Percentiles rank a stretch among this genome's conserved stretches.
These are phyloP conservation scores for Trichoderma sp. DNA, from an alignment of 2,329 filamentous ascomycete genomes.

Conservation along the genomic window DNA sequence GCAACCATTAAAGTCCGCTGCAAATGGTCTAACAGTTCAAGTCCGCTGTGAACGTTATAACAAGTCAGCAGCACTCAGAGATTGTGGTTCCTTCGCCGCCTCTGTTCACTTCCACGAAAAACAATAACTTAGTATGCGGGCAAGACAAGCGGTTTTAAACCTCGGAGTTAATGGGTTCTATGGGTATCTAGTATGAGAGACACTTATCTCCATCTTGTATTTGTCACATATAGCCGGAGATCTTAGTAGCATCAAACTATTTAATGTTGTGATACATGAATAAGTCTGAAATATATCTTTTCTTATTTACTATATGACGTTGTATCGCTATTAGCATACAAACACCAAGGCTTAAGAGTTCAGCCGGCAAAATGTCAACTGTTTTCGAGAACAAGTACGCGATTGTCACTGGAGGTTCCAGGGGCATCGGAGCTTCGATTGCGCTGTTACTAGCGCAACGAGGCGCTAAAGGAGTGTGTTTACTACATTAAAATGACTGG, in stretches of 20 bases:
- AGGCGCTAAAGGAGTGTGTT: slow-evolving; percentile 16
- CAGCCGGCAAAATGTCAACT: neutral
- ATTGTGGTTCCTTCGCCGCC: neutral
- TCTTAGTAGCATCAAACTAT: neutral
- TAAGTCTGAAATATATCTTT: neutral
- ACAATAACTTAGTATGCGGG: neutral
- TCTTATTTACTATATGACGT: neutral
- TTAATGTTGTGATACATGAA: neutral
- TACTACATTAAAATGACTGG: neutral
- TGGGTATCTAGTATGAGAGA: too few relatives aligned
- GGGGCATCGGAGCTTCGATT: slow-evolving; percentile 24
- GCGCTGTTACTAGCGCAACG: slow-evolving; percentile 11
- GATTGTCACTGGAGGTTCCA: slow-evolving; percentile 24
- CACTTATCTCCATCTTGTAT: neutral
- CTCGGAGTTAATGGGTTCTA: neutral
- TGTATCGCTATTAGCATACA: neutral
- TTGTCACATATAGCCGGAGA: neutral
- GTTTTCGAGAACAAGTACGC: slow-evolving; percentile 15
- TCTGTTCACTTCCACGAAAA: too few relatives aligned
- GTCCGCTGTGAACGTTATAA: neutral
- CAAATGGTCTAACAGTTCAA: neutral
- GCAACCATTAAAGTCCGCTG: neutral
- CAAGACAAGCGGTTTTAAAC: neutral
- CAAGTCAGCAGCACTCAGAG: neutral
- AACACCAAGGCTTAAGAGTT: neutral